These are phyloP conservation scores for Imleria badia DNA, from an alignment of 768 basidiomycete species.

Conservation along the genomic window DNA sequence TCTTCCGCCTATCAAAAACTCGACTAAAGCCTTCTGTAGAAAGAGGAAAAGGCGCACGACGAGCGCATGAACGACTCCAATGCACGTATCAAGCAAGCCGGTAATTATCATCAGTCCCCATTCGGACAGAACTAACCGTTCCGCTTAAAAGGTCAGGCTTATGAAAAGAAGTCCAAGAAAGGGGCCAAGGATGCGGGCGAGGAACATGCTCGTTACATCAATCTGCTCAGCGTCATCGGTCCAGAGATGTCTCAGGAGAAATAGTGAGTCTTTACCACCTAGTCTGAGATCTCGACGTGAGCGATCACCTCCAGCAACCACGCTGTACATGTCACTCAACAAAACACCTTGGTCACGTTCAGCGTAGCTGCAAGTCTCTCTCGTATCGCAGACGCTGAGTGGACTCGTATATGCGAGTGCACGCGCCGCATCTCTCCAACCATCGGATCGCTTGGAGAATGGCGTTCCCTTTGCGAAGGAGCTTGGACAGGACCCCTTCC, in stretches of 20 bases:
- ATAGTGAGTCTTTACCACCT: slow-evolving; percentile 48
- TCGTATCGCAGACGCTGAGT: slow-evolving; percentile 77
- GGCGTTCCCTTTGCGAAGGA: slow-evolving; percentile 73
- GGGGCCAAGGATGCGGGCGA: slow-evolving; percentile 63
- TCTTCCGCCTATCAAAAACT: background rate
- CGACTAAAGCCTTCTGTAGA: slow-evolving; percentile 42
- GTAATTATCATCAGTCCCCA: slow-evolving; percentile 30
- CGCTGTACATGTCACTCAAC: slow-evolving; percentile 56
- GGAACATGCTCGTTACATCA: slow-evolving; percentile 77
- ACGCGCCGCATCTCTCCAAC: slow-evolving; percentile 65
- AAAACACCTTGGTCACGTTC: slow-evolving; percentile 57
- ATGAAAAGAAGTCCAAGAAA: slow-evolving; percentile 82
- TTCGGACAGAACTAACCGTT: slow-evolving; percentile 2
- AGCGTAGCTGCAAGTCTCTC: slow-evolving; percentile 63
- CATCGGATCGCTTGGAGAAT: slow-evolving; percentile 71
- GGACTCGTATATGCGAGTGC: slow-evolving; percentile 70
- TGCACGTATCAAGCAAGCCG: slow-evolving; percentile 74
- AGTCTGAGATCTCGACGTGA: background rate
- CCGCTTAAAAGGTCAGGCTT: slow-evolving; percentile 53
- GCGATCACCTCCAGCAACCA: slow-evolving; percentile 53
- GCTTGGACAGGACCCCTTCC: slow-evolving; percentile 56
- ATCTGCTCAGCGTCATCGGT: slow-evolving; percentile 66
- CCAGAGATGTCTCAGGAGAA: slow-evolving; percentile 81
- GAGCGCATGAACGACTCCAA: slow-evolving; percentile 67
- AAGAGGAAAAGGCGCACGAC: slow-evolving; percentile 78